Evolutionary conservation across 345 rosid genomes (phyloP), one percentile per base, ranked within the genome.

Genomic region (Salix caprea): DNA sequence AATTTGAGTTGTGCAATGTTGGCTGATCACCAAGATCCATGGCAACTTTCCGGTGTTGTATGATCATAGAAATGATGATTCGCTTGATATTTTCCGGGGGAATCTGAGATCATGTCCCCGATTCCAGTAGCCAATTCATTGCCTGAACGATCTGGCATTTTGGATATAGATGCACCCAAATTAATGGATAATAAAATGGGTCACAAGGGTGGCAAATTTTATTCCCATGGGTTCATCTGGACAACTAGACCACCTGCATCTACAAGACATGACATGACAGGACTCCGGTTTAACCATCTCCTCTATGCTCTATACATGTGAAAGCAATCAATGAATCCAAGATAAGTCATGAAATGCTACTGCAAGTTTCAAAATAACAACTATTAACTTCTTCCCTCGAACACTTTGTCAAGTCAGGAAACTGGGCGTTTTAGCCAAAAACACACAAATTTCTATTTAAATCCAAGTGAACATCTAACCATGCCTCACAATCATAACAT

Each of bases 91-190:
- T 76, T 18, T 81, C 34, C 78, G 48, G 0, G 70, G 58, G 84
- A 86, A 24, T 74, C 81, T 9, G 82, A 80, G 16, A 34, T 74
- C 13, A 50, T 46, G 50, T 69, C 81, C 6, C 46, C 86, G 21
- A 34, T 80, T 21, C 65, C 81, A 21, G 73, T 60, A 15, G 18
- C 74, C 7, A 26, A 75, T 8, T 23, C 54, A 42, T 77, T 77
- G 6, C 71, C 87, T 1, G 87, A 75, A 21, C 61, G 74, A 26
- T 46, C 79, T 15, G 91, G 88, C 65, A 48, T 86, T 26, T 80
- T 84, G 19, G 86, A 86, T 36, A 70, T 82, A 65, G 67, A 77
- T 21, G 10, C 78, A 21, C 83, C 87, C 4, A 76, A 82, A 54
- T 83, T 80, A 77, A 76, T 75, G 70, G 86, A 76, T 13, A 74